A percentile compares a stretch with the other conserved stretches of the same genome.
Conservation (phyloP, 345 rosid species). For the Euclidium syriacum region DNA sequence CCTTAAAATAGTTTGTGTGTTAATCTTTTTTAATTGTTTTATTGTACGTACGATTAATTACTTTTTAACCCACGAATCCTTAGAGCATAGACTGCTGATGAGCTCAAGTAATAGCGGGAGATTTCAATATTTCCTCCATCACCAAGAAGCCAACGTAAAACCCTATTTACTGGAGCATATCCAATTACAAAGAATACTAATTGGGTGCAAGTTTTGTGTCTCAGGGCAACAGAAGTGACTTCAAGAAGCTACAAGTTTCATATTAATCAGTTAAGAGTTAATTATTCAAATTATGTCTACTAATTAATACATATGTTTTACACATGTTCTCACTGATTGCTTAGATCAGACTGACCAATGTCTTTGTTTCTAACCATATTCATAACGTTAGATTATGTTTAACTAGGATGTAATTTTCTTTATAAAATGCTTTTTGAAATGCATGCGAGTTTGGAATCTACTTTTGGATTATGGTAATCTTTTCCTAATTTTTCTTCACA, state of each 20-base stretch:
- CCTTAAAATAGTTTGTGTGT: too few species aligned
- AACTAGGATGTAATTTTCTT: neutral
- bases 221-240: conserved; percentile 41
- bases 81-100: conserved; percentile 50
- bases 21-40: neutral
- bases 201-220: conserved; percentile 42
- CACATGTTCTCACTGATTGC: too few species aligned
- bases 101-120: conserved; percentile 34
- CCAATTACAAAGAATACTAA: conserved; percentile 36
- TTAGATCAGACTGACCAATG: neutral
- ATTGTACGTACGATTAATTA: too few species aligned
- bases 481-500: neutral
- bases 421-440: neutral
- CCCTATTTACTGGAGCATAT: conserved; percentile 42
- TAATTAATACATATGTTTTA: neutral
- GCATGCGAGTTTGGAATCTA: conserved; percentile 16
- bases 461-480: neutral
- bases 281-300: neutral
- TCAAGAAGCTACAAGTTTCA: conserved; percentile 39
- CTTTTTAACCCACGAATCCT: neutral
- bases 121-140: conserved; percentile 36
- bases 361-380: neutral
- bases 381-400: neutral
- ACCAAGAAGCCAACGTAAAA: conserved; percentile 35
- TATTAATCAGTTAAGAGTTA: conserved; percentile 36